A percentile compares a stretch with the other conserved stretches of the same genome.
Conservation (phyloP, 2,329 filamentous ascomycete species). For the Penicillium sp. region DNA sequence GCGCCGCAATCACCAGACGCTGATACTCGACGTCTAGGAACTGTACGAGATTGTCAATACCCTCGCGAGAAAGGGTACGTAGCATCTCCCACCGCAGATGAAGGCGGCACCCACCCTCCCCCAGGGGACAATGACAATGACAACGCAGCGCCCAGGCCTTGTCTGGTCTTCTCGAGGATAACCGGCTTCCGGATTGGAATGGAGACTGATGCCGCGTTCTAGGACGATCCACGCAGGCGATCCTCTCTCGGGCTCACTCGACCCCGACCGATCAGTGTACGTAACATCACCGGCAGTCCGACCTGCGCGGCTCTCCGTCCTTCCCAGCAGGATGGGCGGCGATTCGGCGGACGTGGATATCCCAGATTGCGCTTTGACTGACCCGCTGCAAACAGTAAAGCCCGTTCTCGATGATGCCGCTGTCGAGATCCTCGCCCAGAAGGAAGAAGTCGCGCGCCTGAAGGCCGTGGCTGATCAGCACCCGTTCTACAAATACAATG, state of each 20-base stretch:
- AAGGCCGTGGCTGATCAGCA: constrained; percentile 72
- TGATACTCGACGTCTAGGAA: constrained; percentile 50
- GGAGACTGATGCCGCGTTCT: constrained; percentile 8
- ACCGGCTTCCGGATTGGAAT: background rate
- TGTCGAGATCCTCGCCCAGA: constrained; percentile 66
- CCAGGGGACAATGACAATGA: background rate
- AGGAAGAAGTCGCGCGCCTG: constrained; percentile 67
- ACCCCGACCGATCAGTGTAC: constrained; percentile 65
- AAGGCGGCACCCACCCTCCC: background rate
- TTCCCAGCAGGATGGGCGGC: no score
- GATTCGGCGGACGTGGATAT: no score
- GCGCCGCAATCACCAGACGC: constrained; percentile 7
- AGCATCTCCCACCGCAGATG: no score
- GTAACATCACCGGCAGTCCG: constrained; percentile 25
- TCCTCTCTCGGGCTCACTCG: constrained; percentile 85
- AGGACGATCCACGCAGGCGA: constrained; percentile 75
- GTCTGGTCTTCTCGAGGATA: no score
- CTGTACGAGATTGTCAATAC: constrained; percentile 76
- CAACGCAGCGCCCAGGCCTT: background rate
- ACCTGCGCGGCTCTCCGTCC: background rate
- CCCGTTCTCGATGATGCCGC: constrained; percentile 68
- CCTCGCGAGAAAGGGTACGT: constrained; percentile 69
- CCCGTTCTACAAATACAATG: constrained; percentile 98
- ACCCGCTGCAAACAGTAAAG: constrained; percentile 53
- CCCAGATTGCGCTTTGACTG: no score